Percentiles rank a stretch among this genome's conserved stretches.
These are phyloP conservation scores for Bidens hawaiensis DNA, from an alignment of 140 eudicot species.

Conservation along the genomic window DNA sequence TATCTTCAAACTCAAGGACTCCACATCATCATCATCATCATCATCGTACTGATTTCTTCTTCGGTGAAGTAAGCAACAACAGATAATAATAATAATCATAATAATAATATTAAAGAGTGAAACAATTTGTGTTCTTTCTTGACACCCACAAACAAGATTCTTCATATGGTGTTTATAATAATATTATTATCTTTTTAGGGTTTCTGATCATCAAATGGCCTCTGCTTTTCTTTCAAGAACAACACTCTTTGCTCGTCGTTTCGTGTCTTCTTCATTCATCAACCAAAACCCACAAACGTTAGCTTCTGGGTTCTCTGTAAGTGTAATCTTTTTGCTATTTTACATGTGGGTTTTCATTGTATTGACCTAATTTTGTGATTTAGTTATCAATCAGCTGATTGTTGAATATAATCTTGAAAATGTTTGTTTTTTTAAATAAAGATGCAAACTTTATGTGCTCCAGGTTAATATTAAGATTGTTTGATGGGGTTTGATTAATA, in stretches of 20 bases:
- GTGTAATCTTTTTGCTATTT: slow-evolving; percentile 2
- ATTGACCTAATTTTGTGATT: background rate
- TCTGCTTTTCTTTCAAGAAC: slow-evolving; percentile 56
- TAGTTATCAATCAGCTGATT: background rate
- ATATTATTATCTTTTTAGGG: slow-evolving; percentile 8
- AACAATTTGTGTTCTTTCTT: no score
- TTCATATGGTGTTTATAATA: slow-evolving; percentile 11
- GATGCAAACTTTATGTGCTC: no score
- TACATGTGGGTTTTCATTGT: background rate
- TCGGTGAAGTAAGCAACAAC: no score
- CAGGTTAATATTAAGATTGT: no score
- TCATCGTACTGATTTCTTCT: no score
- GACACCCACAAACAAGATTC: no score
- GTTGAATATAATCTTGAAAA: no score
- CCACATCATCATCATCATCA: no score
- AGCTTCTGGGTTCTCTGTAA: slow-evolving; percentile 30
- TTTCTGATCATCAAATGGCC: slow-evolving; percentile 47
- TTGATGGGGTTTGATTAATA: no score
- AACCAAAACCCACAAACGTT: slow-evolving; percentile 29
- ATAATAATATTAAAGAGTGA: no score
- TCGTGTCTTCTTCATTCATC: slow-evolving; percentile 14
- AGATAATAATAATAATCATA: no score
- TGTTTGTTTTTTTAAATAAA: background rate
- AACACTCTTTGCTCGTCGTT: slow-evolving; percentile 44
- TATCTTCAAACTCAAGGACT: no score